Base-by-base conservation (phyloP, 2,329 filamentous ascomycete genomes). In the Aplosporella prunicola region DNA sequence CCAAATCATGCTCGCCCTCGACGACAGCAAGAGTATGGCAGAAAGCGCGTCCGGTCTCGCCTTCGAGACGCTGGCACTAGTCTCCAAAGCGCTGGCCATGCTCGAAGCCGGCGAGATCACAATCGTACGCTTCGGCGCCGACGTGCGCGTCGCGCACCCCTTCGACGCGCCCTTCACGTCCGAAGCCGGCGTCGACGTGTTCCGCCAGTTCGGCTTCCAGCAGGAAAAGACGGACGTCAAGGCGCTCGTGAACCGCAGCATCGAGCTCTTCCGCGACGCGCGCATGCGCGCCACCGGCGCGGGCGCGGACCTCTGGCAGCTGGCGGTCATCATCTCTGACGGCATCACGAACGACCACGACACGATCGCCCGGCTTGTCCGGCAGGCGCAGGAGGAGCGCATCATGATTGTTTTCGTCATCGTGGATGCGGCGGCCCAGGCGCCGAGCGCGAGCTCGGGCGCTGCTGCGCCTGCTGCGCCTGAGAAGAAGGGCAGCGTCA, bases 391-490 rank as follows among this genome's bases (percentile, higher is more conserved):
- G 52, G 88, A 95, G 59, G 85, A 95, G 62, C 73, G 87, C 11
- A 93, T 99, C 55, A 95, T 98, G 85, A 79, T 96, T 45, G 89
- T 98, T 5, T 99, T 98, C 58, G 85, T 98, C 50, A 82, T 99
- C 51, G 86, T 98, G 54, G 91, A 98, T 65, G 69, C 76, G 29
- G 55, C 56, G 4, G 44, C n/a, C n/a, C n/a, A n/a, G n/a, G n/a
- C 50, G 4, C 30, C 42, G 5, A 22, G 11, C 13, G 32, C 23
- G 5, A n/a, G n/a, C n/a, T n/a, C 13, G n/a, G n/a, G n/a, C n/a
- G n/a, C n/a, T n/a, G n/a, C n/a, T n/a, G n/a, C n/a, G n/a, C 34
- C 7, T n/a, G n/a, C n/a, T n/a, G n/a, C n/a, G n/a, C n/a, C n/a
- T n/a, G 67, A 69, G 47, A 62, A 67, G 34, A 71, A 70, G 31